Evolutionary conservation across 225 moss, liverwort and hornwort species (phyloP).

Genomic region (Pseudisothecium myosuroides): DNA sequence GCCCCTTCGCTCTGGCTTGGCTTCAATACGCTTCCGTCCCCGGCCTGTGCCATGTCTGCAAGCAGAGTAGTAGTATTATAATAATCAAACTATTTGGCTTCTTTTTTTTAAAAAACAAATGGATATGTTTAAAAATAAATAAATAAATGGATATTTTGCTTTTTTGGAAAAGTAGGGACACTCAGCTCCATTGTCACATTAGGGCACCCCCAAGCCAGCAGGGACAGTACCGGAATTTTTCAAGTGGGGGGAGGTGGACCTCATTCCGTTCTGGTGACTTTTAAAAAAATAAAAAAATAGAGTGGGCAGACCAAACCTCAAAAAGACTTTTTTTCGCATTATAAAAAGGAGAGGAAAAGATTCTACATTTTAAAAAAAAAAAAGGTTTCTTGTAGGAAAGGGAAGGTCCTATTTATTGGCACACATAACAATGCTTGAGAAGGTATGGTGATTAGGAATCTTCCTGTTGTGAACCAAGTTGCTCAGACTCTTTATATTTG

Average conservation of each 20-base stretch:
- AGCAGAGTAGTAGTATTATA: too few species aligned
- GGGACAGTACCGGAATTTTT: background rate
- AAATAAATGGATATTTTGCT: too few species aligned
- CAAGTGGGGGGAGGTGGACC: background rate
- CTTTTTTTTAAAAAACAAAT: too few species aligned
- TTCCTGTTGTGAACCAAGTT: background rate
- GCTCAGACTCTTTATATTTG: rapidly evolving
- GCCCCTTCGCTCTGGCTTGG: background rate
- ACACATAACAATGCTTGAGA: background rate
- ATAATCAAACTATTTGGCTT: background rate
- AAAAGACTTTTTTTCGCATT: background rate
- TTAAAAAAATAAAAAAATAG: background rate
- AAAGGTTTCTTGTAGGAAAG: background rate
- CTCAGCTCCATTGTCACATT: background rate
- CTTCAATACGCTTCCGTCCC: background rate
- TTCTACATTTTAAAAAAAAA: too few species aligned
- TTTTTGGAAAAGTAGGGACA: background rate
- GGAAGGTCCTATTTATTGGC: background rate
- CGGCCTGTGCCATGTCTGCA: background rate
- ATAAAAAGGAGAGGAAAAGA: background rate
- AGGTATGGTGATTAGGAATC: background rate
- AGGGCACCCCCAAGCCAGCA: too few species aligned
- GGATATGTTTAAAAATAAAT: too few species aligned
- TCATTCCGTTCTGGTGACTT: background rate
- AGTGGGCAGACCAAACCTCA: too few species aligned